Percentiles rank a stretch among this genome's conserved stretches.
Evolutionary conservation across 2,329 filamentous ascomycete species (phyloP).

Genomic region (Fusarium miscanthi): DNA sequence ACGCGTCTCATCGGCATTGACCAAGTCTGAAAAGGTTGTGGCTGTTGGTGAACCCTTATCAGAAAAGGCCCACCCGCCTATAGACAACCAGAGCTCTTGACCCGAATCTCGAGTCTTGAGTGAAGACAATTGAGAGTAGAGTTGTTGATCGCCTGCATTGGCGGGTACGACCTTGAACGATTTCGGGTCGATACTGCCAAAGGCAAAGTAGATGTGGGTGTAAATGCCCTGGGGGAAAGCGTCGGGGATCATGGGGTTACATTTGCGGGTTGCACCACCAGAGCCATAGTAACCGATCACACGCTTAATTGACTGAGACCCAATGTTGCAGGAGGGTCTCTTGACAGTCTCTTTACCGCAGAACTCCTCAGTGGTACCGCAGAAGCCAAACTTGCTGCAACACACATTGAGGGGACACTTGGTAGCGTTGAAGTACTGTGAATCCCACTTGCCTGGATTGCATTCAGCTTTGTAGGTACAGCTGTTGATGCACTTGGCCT

Average conservation of each 20-base stretch:
- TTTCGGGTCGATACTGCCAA: constrained; percentile 28
- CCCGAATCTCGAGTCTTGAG: constrained; percentile 45
- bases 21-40: constrained; percentile 44
- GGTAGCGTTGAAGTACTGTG: not conserved
- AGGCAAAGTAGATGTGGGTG: constrained; percentile 45
- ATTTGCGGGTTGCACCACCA: not conserved
- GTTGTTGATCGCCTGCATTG: constrained; percentile 16
- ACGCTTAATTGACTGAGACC: not conserved
- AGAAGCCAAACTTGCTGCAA: constrained; percentile 2
- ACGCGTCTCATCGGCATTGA: constrained; percentile 15
- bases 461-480: not conserved
- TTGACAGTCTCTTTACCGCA: not conserved
- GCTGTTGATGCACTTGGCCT: not conserved
- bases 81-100: constrained; percentile 49
- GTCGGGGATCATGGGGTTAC: not conserved
- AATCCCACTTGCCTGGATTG: not conserved
- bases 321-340: not conserved
- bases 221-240: not conserved
- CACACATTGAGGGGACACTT: constrained; percentile 16
- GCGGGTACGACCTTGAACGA: constrained; percentile 46
- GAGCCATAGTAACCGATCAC: constrained; percentile 49
- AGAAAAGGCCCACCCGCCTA: constrained; percentile 57
- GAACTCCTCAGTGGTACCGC: constrained; percentile 2
- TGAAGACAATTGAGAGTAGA: constrained; percentile 44
- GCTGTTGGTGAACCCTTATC: constrained; percentile 22